These are phyloP conservation scores for Aphanomyces cochlioides DNA, from an alignment of 352 stramenopile genomes.

Conservation along the genomic window DNA sequence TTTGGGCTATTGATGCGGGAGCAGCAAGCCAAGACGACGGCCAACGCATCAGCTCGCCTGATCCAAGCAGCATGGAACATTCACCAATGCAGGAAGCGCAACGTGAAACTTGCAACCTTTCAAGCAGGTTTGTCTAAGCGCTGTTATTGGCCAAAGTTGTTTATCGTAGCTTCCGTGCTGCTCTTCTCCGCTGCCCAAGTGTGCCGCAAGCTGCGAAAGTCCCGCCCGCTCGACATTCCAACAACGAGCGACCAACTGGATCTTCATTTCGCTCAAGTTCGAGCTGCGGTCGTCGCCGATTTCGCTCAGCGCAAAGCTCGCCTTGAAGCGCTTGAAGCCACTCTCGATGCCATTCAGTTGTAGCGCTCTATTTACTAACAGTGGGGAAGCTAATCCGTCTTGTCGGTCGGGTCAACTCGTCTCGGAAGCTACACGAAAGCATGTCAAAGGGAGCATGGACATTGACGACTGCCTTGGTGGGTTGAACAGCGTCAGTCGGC, in stretches of 20 bases:
- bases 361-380: constrained; percentile 26
- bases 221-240: constrained; percentile 13
- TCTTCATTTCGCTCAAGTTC: background rate
- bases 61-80: constrained; percentile 60
- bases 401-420: background rate
- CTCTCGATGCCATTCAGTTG: constrained; percentile 5
- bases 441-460: background rate
- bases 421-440: constrained; percentile 3
- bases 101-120: background rate
- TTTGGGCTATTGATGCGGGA: constrained; percentile 50
- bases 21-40: constrained; percentile 42
- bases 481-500: constrained; percentile 1
- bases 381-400: constrained; percentile 27
- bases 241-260: constrained; percentile 8
- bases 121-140: constrained; percentile 7
- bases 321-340: constrained; percentile 13
- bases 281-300: background rate
- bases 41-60: constrained; percentile 47
- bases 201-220: constrained; percentile 27
- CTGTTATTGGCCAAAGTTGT: background rate
- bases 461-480: background rate
- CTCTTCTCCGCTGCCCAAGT: constrained; percentile 19
- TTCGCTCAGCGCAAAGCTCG: background rate
- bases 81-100: constrained; percentile 27
- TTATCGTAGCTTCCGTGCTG: constrained; percentile 21